Evolutionary conservation across 2,329 filamentous ascomycete genomes (phyloP), one percentile per base, ranked within the genome.

Genomic region (Aspergillus niger): DNA sequence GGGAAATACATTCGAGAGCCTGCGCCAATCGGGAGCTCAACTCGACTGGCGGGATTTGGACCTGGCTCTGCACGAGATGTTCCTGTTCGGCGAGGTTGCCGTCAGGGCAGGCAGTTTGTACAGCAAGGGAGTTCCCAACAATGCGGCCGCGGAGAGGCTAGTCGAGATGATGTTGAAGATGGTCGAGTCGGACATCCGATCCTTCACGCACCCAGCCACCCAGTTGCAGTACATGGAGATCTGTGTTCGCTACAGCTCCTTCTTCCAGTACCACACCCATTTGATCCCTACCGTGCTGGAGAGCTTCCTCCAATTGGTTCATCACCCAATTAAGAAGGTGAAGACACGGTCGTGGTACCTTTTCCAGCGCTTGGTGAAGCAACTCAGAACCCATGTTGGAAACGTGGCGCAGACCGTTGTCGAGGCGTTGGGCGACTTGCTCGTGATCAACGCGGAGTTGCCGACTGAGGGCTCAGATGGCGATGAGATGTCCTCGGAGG

Each of bases 171-270:
- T 99, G 91, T 85, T 87, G 69, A 93, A 91, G 79, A 94, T 99
- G 91, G 90, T 98, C 57, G 89, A 95, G 74, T 96, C 92, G 93
- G 92, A 91, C 67, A 90, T 97, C 67, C 89, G 91, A 61, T 89
- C 85, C 47, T 96, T 94, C 76, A 87, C 89, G 15, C 95, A 98
- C 73, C 94, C 95, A 1, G 92, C 93, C 15, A 93, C 97, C 55
- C 87, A 97, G 65, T 83, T 99, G 22, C 92, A 97, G 77, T 99
- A 96, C 73, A 97, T 99, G 93, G 95, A 99, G 76, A 96, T 97
- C 38, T 97, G 93, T 75, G 93, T 97, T 58, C 89, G 95, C 54
- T 99, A 99, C 77, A 91, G 89, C 73, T 86, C 88, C 28, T 96
- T 97, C 76, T 98, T 99, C 73, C 93, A 98, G 72, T 87, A 87